Percentiles rank a stretch among this genome's conserved stretches.
These are phyloP conservation scores for Lagenaria siceraria DNA, from an alignment of 306 rosid species.

Conservation along the genomic window DNA sequence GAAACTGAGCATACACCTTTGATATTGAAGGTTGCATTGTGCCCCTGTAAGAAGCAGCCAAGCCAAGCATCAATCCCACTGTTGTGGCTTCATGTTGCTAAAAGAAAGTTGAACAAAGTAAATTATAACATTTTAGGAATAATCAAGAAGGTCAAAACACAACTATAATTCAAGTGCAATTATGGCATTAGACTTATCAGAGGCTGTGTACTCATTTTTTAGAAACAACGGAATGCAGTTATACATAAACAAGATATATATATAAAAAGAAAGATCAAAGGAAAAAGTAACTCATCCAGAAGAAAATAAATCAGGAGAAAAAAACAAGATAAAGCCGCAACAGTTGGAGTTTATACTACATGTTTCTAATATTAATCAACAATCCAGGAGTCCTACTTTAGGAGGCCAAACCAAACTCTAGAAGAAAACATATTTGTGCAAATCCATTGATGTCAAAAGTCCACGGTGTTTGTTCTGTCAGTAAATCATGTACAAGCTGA, in stretches of 20 bases:
- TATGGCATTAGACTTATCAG: not conserved
- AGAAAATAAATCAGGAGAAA: not conserved
- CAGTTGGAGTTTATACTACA: not conserved
- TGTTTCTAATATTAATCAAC: not conserved
- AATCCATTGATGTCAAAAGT: not conserved
- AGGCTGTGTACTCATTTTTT: not conserved
- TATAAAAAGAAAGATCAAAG: not conserved
- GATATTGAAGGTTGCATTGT: conserved; percentile 91
- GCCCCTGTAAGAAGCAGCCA: conserved; percentile 92
- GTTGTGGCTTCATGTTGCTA: conserved; percentile 95
- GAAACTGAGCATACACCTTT: conserved; percentile 33
- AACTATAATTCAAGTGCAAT: not conserved
- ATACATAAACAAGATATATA: not conserved
- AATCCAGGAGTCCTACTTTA: not conserved
- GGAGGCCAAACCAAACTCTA: not conserved
- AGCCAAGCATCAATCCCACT: conserved; percentile 89
- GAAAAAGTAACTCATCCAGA: not conserved
- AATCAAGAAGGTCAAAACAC: not conserved
- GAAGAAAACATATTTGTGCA: not conserved
- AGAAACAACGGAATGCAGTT: not conserved
- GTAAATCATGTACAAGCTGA: not conserved
- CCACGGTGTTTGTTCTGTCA: not conserved
- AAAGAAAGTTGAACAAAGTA: conserved; percentile 18
- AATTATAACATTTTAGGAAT: not conserved
- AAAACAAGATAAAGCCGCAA: not conserved